Evolutionary conservation across 2,329 filamentous ascomycete species (phyloP).

Genomic region (Calonectria henricotiae): DNA sequence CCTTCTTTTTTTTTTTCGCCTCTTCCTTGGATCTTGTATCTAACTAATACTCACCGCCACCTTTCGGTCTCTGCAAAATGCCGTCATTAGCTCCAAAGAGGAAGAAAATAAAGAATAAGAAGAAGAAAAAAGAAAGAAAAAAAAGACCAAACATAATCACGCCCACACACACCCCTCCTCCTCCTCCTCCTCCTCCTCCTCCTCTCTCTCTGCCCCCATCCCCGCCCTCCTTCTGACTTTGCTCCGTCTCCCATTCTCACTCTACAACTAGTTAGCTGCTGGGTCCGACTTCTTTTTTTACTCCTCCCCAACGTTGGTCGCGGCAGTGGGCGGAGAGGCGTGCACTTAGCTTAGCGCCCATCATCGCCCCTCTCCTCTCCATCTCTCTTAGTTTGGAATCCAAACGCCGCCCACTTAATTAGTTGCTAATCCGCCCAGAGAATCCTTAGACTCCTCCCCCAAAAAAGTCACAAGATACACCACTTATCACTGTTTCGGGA

Average conservation of each 20-base stretch:
- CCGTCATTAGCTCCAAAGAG: neutral
- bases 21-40: too few relatives aligned
- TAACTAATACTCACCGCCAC: neutral
- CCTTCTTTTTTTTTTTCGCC: too few relatives aligned
- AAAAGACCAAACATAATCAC: too few relatives aligned
- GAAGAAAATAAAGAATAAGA: neutral
- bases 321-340: neutral
- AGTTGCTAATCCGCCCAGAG: neutral
- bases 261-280: too few relatives aligned
- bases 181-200: too few relatives aligned
- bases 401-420: slow-evolving; percentile 16
- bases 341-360: neutral
- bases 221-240: too few relatives aligned
- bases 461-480: slow-evolving; percentile 10
- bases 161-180: neutral
- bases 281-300: slow-evolving; percentile 1
- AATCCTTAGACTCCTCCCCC: neutral
- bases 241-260: too few relatives aligned
- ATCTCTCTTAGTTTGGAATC: neutral
- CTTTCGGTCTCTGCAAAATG: neutral
- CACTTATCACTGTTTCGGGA: neutral
- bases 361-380: neutral
- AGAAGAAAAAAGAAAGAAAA: neutral
- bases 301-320: slow-evolving; percentile 4
- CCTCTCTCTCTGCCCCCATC: too few relatives aligned